A percentile compares a stretch with the other conserved stretches of the same genome.
These are phyloP conservation scores for Phytophthora constricta DNA, from an alignment of 352 stramenopile genomes.

Conservation along the genomic window DNA sequence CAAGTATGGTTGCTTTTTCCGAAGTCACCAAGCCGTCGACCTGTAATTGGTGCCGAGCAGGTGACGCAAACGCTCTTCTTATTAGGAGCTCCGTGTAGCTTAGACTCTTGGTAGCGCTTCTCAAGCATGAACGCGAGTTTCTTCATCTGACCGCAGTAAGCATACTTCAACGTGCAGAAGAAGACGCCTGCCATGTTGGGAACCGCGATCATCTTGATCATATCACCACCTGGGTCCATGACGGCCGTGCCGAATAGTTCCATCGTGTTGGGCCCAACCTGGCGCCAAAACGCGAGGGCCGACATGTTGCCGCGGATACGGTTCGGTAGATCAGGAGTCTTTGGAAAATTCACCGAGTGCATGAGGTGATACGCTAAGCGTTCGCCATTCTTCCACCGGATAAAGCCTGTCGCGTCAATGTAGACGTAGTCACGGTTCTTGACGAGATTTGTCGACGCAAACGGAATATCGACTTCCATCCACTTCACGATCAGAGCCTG, in stretches of 20 bases:
- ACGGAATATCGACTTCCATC: conserved; percentile 56
- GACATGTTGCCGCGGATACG: conserved; percentile 57
- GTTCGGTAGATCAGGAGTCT: conserved; percentile 46
- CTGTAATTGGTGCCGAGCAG: conserved; percentile 24
- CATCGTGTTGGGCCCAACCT: conserved; percentile 47
- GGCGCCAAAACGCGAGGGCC: conserved; percentile 48
- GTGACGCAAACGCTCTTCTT: conserved; percentile 39
- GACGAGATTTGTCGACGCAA: conserved; percentile 43
- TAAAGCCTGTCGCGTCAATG: conserved; percentile 38
- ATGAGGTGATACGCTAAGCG: conserved; percentile 43
- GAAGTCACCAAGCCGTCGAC: conserved; percentile 28
- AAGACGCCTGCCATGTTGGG: conserved; percentile 34
- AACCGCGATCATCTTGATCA: conserved; percentile 39
- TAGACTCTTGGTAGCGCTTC: conserved; percentile 38
- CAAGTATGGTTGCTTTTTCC: conserved; percentile 35
- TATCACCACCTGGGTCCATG: conserved; percentile 37
- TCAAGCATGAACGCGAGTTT: conserved; percentile 49
- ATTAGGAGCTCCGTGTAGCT: conserved; percentile 23
- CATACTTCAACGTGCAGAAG: conserved; percentile 36
- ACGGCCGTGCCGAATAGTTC: conserved; percentile 51
- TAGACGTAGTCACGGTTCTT: conserved; percentile 48
- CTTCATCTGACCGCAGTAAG: conserved; percentile 45
- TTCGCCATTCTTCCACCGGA: conserved; percentile 30
- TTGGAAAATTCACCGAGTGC: conserved; percentile 43
- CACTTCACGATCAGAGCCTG: conserved; percentile 43